Evolutionary conservation across 1,284 basidiomycete genomes (phyloP), one percentile per base, ranked within the genome.

Genomic region (Microbotryomycetes sp.): DNA sequence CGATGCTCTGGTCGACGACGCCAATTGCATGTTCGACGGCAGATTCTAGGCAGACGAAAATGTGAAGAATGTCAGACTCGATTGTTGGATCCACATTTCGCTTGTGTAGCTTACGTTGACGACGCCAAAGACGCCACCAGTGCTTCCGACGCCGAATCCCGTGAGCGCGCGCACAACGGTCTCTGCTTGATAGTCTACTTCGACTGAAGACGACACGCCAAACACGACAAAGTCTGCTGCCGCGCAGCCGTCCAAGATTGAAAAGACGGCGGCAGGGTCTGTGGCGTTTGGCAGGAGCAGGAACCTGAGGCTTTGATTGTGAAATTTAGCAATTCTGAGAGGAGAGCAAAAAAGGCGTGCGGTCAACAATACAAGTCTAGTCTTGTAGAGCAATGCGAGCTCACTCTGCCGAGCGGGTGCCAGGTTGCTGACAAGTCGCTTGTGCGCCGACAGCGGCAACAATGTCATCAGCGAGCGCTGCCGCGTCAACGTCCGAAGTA

Each of bases 201-300:
- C 91, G 16, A 86, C 79, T 15, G 81, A 79, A 31, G 88, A 83
- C 2, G 91, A 96, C 29, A 97, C 80, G 4, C 87, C 80, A 65
- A 96, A 83, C 15, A 97, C 79, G 47, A 93, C 85, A 72, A 96
- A 97, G 77, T 98, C 94, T 13, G 91, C 89, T 2, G 85, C 87
- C 73, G 91, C 86, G 72, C 86, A 88, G 0, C 87, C 87, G 72
- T 97, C 92, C 41, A 98, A 81, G 1, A 89, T 83, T 2, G 85
- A 81, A 73, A 90, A 93, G 46, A 91, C 72, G 4, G 57, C 63
- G 6, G 35, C 29, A 30, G 60, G 24, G 41, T 50, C 9, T 35
- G 61, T 65, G 24, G 67, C 61, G 35, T 52, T 54, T 41, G 53
- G 51, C 24, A 62, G 57, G n/a, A 68, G 52, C 18, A 29, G 53